Conservation (phyloP, 2,329 filamentous ascomycete species). For the Botrytis pseudocinerea region DNA sequence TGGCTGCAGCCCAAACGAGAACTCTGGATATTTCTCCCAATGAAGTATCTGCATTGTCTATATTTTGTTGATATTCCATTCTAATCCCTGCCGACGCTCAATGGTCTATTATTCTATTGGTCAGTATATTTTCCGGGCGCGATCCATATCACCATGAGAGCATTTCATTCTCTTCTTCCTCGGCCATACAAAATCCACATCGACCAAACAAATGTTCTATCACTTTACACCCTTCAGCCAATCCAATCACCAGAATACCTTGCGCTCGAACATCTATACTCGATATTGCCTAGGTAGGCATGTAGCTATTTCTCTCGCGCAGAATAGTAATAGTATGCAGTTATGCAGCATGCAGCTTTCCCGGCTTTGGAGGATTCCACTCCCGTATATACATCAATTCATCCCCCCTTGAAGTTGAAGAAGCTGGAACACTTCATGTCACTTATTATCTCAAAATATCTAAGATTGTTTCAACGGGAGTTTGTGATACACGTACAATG, state of each 20-base stretch:
- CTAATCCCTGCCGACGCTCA: not conserved
- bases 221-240: conserved; percentile 7
- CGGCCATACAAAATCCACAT: not conserved
- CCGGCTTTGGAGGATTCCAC: not conserved
- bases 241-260: not conserved
- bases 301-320: not conserved
- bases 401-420: not conserved
- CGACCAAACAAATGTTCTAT: conserved; percentile 12
- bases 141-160: conserved; percentile 1
- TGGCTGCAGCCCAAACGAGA: not conserved
- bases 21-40: conserved; percentile 1
- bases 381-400: conserved; percentile 22
- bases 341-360: conserved; percentile 11
- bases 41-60: not conserved
- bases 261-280: not conserved
- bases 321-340: not conserved
- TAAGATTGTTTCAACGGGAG: conserved; percentile 16
- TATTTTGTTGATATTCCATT: not conserved
- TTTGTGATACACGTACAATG: not conserved
- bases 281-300: not conserved
- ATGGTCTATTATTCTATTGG: not conserved
- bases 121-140: conserved; percentile 11
- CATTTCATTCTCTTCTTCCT: not conserved
- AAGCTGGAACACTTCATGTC: conserved; percentile 19
- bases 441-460: not conserved